These are phyloP conservation scores for Endotrypanum monterogeii DNA, from an alignment of 208 protist species.

Conservation along the genomic window DNA sequence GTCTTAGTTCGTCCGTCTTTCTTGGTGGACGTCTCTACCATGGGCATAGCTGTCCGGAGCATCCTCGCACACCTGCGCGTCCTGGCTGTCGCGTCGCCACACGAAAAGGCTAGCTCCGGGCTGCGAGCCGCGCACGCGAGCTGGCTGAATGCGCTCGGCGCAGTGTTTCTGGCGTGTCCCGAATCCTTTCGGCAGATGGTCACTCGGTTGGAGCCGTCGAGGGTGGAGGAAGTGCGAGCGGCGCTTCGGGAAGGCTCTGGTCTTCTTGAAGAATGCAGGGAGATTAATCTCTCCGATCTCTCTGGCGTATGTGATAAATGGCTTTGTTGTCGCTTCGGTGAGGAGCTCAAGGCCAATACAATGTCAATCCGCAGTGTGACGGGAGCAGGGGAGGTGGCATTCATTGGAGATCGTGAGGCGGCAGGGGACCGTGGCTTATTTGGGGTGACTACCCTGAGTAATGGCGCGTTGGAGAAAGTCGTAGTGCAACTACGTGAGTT, in stretches of 20 bases:
- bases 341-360: conserved; percentile 5
- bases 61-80: conserved; percentile 12
- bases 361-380: not conserved
- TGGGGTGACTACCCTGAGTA: not conserved
- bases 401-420: not conserved
- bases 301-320: not conserved
- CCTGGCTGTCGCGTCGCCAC: not conserved
- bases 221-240: not conserved
- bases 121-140: not conserved
- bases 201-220: not conserved
- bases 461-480: not conserved
- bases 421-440: not conserved
- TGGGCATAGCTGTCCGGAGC: conserved; percentile 5
- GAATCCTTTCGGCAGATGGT: conserved; percentile 9
- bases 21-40: conserved; percentile 11
- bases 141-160: conserved; percentile 13
- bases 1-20: conserved; percentile 2
- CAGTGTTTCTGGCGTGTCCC: conserved; percentile 7
- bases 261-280: not conserved
- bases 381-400: not conserved
- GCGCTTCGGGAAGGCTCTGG: conserved; percentile 9
- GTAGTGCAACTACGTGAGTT: not conserved
- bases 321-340: conserved; percentile 11
- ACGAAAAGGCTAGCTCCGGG: not conserved
- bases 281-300: not conserved